These are phyloP conservation scores for Paracamarosporium sp. DNA, from an alignment of 2,329 filamentous ascomycete species.

Conservation along the genomic window DNA sequence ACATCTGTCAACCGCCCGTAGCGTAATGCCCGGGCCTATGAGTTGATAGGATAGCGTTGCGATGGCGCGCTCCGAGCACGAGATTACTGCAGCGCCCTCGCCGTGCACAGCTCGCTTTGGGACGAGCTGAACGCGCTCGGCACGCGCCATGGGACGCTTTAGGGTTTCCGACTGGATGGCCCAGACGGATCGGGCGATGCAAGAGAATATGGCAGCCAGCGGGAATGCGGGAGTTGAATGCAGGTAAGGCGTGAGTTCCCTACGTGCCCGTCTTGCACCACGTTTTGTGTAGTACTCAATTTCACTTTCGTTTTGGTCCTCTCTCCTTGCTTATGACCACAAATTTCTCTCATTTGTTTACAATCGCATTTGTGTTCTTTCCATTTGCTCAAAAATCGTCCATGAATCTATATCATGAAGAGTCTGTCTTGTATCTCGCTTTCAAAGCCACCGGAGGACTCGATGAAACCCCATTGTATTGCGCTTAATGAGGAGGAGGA, in stretches of 20 bases:
- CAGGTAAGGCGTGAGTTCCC: slow-evolving; percentile 1
- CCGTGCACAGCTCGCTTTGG: not conserved
- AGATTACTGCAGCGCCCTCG: slow-evolving; percentile 2
- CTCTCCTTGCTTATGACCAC: not conserved
- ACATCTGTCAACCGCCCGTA: slow-evolving; percentile 15
- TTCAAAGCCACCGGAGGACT: slow-evolving; percentile 6
- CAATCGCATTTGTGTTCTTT: not conserved
- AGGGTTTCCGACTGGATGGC: not conserved
- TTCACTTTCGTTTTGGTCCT: slow-evolving; percentile 2
- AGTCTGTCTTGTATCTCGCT: slow-evolving; percentile 11
- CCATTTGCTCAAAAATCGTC: not conserved
- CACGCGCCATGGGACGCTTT: slow-evolving; percentile 9
- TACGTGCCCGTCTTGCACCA: slow-evolving; percentile 4
- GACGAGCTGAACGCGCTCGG: slow-evolving; percentile 2
- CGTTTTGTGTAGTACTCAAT: slow-evolving; percentile 9
- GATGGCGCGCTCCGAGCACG: slow-evolving; percentile 8
- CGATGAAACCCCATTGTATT: not conserved
- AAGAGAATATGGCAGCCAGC: slow-evolving; percentile 3
- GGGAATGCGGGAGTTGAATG: not conserved
- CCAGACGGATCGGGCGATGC: not conserved
- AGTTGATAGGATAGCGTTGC: slow-evolving; percentile 10
- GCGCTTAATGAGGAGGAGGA: slow-evolving; percentile 2
- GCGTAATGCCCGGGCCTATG: not conserved
- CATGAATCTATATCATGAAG: slow-evolving; percentile 5
- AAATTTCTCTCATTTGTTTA: slow-evolving; percentile 1